These are phyloP conservation scores for Penicillium sp. DNA, from an alignment of 2,329 filamentous ascomycete genomes.

Conservation along the genomic window DNA sequence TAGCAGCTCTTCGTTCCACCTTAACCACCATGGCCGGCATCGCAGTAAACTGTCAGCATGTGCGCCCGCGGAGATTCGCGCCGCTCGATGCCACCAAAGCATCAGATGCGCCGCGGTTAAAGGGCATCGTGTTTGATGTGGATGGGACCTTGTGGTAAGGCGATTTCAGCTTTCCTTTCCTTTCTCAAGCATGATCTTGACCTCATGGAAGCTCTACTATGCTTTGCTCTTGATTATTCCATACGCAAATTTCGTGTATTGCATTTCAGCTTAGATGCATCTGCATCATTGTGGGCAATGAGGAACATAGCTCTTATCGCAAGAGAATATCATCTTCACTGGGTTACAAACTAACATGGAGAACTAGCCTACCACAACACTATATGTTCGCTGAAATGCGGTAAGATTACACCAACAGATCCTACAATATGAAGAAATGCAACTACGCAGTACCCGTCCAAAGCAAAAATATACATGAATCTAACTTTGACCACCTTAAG, in stretches of 20 bases:
- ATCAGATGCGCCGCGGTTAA: constrained; percentile 46
- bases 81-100: constrained; percentile 44
- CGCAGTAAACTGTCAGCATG: constrained; percentile 15
- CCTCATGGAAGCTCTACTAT: background rate
- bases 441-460: background rate
- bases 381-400: constrained; percentile 96
- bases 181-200: background rate
- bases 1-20: background rate
- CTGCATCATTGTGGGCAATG: background rate
- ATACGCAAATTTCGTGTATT: too few species aligned
- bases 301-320: background rate
- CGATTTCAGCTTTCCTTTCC: background rate
- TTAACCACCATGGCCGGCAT: constrained; percentile 25
- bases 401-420: constrained; percentile 28
- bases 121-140: constrained; percentile 80
- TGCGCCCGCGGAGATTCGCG: constrained; percentile 49
- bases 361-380: constrained; percentile 75
- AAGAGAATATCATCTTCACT: background rate
- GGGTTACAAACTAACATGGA: constrained; percentile 10
- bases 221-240: background rate
- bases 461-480: background rate
- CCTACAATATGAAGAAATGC: background rate
- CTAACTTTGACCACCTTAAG: constrained; percentile 17
- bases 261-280: background rate
- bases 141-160: constrained; percentile 89